Percentiles rank a stretch among this genome's conserved stretches.
phyloP scores from a whole-genome alignment of 78 protist species.

The Cyanophora paradoxa region DNA sequence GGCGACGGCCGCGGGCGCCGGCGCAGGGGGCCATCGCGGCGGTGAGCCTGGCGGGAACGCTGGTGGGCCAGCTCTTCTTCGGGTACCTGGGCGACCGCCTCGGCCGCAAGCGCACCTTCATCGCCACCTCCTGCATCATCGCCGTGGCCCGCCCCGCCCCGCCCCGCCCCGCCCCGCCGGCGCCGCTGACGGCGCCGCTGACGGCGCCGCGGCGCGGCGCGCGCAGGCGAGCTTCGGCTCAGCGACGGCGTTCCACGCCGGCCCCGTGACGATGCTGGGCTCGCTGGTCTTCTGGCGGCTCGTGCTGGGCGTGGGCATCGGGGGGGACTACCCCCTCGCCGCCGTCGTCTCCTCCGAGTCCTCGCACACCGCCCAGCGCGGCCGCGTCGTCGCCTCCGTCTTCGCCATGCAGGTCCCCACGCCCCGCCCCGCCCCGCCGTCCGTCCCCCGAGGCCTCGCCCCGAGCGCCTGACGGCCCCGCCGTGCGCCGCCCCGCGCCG shows the following conservation, averaged over 20 bases:
- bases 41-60: not conserved
- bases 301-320: slow-evolving; percentile 69
- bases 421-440: too few relatives aligned
- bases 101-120: slow-evolving; percentile 5
- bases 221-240: too few relatives aligned
- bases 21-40: not conserved
- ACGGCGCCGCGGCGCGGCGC: too few relatives aligned
- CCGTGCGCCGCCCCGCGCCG: too few relatives aligned
- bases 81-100: slow-evolving; percentile 17
- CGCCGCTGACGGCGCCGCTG: too few relatives aligned
- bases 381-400: slow-evolving; percentile 43
- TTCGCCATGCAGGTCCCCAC: slow-evolving; percentile 76
- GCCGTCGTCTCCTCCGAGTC: slow-evolving; percentile 61
- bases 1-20: too few relatives aligned
- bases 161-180: too few relatives aligned
- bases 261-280: not conserved
- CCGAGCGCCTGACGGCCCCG: too few relatives aligned
- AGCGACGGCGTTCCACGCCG: too few relatives aligned
- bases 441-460: too few relatives aligned
- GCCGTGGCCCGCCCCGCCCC: too few relatives aligned
- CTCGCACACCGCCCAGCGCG: slow-evolving; percentile 11
- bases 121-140: too few relatives aligned
- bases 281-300: slow-evolving; percentile 15
- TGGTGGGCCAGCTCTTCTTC: slow-evolving; percentile 17
- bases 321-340: slow-evolving; percentile 68